These are phyloP conservation scores for Claviceps monticola DNA, from an alignment of 2,329 filamentous ascomycete species.

Conservation along the genomic window DNA sequence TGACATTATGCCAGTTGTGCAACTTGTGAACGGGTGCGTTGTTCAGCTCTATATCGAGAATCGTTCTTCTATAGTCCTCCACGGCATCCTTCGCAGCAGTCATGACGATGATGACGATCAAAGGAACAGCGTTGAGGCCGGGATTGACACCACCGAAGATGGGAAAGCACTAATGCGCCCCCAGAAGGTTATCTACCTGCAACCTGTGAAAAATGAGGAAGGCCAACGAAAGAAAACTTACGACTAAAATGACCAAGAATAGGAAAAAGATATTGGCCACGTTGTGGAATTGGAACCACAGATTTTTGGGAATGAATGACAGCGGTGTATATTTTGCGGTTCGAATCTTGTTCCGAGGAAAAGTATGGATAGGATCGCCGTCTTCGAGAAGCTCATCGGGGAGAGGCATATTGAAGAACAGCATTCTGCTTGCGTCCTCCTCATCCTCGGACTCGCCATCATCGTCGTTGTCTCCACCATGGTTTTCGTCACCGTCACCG, in stretches of 20 bases:
- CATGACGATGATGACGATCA: conserved; percentile 82
- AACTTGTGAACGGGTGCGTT: conserved; percentile 90
- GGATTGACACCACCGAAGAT: conserved; percentile 92
- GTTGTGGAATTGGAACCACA: conserved; percentile 97
- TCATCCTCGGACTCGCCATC: conserved; percentile 24
- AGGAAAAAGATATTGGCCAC: conserved; percentile 98
- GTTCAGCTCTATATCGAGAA: conserved; percentile 86
- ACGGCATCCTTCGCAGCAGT: conserved; percentile 91
- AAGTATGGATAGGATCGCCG: conserved; percentile 56
- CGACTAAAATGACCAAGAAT: conserved; percentile 85
- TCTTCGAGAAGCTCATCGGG: conserved; percentile 63
- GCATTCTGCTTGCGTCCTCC: conserved; percentile 34
- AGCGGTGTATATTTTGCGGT: conserved; percentile 95
- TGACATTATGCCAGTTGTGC: conserved; percentile 82
- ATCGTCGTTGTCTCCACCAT: conserved; percentile 22
- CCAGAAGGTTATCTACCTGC: neutral
- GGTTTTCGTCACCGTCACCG: conserved; percentile 13
- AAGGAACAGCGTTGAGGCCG: conserved; percentile 73
- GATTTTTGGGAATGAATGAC: conserved; percentile 89
- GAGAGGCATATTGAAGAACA: conserved; percentile 80
- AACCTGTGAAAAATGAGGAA: neutral
- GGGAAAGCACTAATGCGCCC: conserved; percentile 63
- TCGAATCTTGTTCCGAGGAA: conserved; percentile 87
- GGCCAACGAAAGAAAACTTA: conserved; percentile 35
- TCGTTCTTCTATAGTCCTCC: conserved; percentile 85